A percentile compares a stretch with the other conserved stretches of the same genome.
Evolutionary conservation across 306 rosid genomes (phyloP).

Genomic region (Citrullus amarus): DNA sequence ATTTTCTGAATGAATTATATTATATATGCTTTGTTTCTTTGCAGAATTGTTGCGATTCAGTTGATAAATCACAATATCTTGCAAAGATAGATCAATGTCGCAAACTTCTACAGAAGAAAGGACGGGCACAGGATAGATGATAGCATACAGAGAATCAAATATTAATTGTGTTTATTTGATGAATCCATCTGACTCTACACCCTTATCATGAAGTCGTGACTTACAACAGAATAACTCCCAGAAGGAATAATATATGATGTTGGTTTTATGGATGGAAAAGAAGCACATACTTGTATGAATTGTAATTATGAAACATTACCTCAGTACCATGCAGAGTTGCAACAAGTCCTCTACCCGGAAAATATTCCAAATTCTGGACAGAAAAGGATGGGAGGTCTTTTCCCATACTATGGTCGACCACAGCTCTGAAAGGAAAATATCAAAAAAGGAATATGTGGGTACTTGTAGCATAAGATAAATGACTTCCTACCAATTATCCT

Average conservation of each 20-base stretch:
- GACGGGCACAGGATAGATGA: neutral
- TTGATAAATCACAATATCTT: neutral
- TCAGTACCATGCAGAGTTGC: slow-evolving; percentile 67
- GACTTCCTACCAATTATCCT: neutral
- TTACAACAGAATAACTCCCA: neutral
- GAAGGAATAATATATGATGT: neutral
- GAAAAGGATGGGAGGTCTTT: slow-evolving; percentile 83
- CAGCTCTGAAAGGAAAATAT: slow-evolving; percentile 58
- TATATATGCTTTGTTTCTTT: neutral
- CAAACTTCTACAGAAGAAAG: neutral
- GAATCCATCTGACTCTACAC: neutral
- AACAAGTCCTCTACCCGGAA: slow-evolving; percentile 85
- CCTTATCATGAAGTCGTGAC: neutral
- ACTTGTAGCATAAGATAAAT: neutral
- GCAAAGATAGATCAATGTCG: neutral
- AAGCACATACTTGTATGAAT: neutral
- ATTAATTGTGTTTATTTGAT: neutral
- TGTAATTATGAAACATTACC: slow-evolving; percentile 26
- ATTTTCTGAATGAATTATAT: neutral
- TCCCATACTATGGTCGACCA: slow-evolving; percentile 84
- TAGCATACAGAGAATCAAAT: neutral
- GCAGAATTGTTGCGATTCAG: neutral
- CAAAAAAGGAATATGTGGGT: neutral
- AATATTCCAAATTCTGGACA: slow-evolving; percentile 82
- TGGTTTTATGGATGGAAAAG: neutral